Evolutionary conservation across 2,329 filamentous ascomycete species (phyloP).

Genomic region (Aquanectria penicillioides): DNA sequence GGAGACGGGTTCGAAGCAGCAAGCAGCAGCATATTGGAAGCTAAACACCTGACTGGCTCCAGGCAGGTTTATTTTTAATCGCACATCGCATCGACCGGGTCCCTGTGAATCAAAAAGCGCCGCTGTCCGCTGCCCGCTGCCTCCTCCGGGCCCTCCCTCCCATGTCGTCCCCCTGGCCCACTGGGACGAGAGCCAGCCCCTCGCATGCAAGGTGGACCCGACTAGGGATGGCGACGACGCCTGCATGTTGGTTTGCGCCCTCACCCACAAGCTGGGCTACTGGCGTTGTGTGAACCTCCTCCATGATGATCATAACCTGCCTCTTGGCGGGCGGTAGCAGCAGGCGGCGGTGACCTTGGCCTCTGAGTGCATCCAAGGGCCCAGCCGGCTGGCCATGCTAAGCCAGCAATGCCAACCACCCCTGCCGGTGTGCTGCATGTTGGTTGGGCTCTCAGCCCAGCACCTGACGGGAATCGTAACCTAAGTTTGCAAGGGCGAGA

Average conservation of each 20-base stretch:
- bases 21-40: constrained; percentile 25
- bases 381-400: background rate
- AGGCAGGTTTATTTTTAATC: constrained; percentile 43
- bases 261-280: constrained; percentile 19
- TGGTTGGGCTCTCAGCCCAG: constrained; percentile 22
- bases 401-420: constrained; percentile 3
- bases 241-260: constrained; percentile 32
- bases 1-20: constrained; percentile 35
- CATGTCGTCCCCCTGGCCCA: constrained; percentile 30
- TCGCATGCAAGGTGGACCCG: constrained; percentile 38
- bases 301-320: constrained; percentile 8
- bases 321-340: constrained; percentile 12
- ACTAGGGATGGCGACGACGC: constrained; percentile 33
- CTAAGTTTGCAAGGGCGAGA: constrained; percentile 36
- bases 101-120: constrained; percentile 40
- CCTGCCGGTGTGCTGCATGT: constrained; percentile 12
- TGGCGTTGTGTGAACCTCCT: constrained; percentile 15
- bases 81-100: constrained; percentile 31
- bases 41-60: constrained; percentile 23
- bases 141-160: constrained; percentile 27
- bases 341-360: constrained; percentile 3
- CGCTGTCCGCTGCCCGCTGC: constrained; percentile 17
- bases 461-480: constrained; percentile 31
- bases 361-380: constrained; percentile 1
- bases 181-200: constrained; percentile 36